Evolutionary conservation across 768 basidiomycete species (phyloP).

Genomic region (Calocybe cyanea): DNA sequence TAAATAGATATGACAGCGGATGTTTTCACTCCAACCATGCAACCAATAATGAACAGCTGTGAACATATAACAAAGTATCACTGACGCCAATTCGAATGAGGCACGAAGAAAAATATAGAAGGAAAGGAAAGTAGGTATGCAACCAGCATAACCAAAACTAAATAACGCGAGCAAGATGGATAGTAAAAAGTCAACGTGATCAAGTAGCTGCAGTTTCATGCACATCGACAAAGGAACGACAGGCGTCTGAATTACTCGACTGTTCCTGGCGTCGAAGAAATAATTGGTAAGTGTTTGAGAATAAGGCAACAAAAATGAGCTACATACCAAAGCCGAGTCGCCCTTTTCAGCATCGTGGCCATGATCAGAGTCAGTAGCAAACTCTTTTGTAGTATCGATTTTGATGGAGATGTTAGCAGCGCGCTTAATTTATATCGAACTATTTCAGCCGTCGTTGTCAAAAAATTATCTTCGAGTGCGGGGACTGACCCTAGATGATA

Average conservation of each 20-base stretch:
- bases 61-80: no score
- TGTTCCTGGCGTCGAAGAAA: neutral
- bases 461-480: no score
- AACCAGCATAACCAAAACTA: slow-evolving; percentile 3
- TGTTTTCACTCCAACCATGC: no score
- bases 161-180: neutral
- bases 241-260: slow-evolving; percentile 8
- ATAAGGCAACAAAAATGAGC: neutral
- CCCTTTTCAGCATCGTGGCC: slow-evolving; percentile 24
- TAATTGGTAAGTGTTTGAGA: neutral
- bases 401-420: slow-evolving; percentile 50
- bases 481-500: slow-evolving; percentile 28
- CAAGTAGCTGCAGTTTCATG: slow-evolving; percentile 1
- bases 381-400: slow-evolving; percentile 52
- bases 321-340: slow-evolving; percentile 15
- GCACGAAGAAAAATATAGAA: no score
- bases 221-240: slow-evolving; percentile 7
- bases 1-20: no score
- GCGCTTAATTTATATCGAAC: slow-evolving; percentile 28
- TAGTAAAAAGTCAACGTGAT: neutral
- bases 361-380: slow-evolving; percentile 36
- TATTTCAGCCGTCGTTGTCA: no score
- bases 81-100: no score
- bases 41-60: no score
- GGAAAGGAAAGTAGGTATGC: neutral